Conservation (phyloP, 2,329 filamentous ascomycete genomes). For the Calonectria pseudoreteaudii region DNA sequence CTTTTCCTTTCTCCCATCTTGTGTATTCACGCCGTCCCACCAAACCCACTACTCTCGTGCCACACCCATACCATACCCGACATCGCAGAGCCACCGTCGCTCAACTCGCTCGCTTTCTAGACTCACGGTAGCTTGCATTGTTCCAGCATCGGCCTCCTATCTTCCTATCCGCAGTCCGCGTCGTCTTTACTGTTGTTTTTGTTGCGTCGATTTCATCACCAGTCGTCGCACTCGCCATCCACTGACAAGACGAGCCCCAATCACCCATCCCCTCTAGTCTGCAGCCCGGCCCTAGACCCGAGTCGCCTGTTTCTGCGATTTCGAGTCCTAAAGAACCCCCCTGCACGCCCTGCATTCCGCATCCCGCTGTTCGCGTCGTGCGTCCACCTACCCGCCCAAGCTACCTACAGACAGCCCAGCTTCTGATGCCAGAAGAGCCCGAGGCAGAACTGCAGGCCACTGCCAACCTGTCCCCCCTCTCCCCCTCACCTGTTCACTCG, state of each 20-base stretch:
- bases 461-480: constrained; percentile 64
- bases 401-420: constrained; percentile 31
- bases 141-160: constrained; percentile 21
- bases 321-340: constrained; percentile 28
- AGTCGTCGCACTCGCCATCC: constrained; percentile 18
- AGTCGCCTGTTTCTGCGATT: constrained; percentile 36
- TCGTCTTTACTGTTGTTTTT: constrained; percentile 23
- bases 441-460: constrained; percentile 60
- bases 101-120: neutral
- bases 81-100: constrained; percentile 38
- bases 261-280: constrained; percentile 32
- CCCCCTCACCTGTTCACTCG: constrained; percentile 61
- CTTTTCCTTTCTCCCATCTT: constrained; percentile 28
- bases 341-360: constrained; percentile 24
- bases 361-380: constrained; percentile 16
- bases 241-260: constrained; percentile 37
- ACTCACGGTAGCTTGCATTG: constrained; percentile 18
- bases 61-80: constrained; percentile 39
- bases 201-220: constrained; percentile 35
- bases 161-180: neutral
- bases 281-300: constrained; percentile 30
- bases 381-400: constrained; percentile 30
- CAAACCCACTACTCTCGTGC: constrained; percentile 33
- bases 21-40: constrained; percentile 34
- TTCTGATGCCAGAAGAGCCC: constrained; percentile 61